phyloP scores from a whole-genome alignment of 129 eudicot species.

The Chrysanthemum makinoi region DNA sequence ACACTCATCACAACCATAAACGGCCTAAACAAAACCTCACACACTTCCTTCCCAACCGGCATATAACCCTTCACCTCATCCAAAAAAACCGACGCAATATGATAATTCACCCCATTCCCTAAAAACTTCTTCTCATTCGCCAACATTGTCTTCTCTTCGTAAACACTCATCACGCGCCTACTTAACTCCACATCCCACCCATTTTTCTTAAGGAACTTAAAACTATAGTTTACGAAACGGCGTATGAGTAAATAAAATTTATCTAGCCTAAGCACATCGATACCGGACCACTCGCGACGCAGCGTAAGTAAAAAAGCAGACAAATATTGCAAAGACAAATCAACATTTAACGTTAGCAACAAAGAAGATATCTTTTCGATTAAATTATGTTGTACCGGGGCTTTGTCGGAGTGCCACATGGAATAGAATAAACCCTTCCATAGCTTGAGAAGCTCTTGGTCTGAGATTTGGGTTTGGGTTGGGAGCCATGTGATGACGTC shows the following conservation, averaged over 20 bases:
- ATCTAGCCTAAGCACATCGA: conserved; percentile 82
- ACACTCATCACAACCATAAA: conserved; percentile 40
- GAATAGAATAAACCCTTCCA: conserved; percentile 93
- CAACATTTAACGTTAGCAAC: conserved; percentile 37
- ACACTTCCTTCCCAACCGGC: conserved; percentile 47
- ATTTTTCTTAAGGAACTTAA: conserved; percentile 43
- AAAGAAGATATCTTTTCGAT: conserved; percentile 53
- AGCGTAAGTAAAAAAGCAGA: conserved; percentile 57
- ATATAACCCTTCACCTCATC: conserved; percentile 67
- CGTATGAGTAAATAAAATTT: conserved; percentile 44
- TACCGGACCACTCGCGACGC: conserved; percentile 86
- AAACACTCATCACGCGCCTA: conserved; percentile 35
- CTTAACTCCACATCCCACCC: conserved; percentile 57
- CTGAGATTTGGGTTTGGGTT: conserved; percentile 50
- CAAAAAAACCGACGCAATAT: conserved; percentile 64
- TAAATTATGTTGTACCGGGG: conserved; percentile 57
- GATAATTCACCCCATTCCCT: conserved; percentile 90
- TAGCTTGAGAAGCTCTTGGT: conserved; percentile 67
- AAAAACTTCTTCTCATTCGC: conserved; percentile 43
- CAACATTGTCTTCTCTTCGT: conserved; percentile 47
- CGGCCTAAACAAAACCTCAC: conserved; percentile 47
- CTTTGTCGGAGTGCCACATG: conserved; percentile 89
- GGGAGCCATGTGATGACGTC: conserved; percentile 60
- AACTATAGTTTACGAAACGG: conserved; percentile 7
- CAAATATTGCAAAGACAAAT: conserved; percentile 47